Evolutionary conservation across 164 flowering plant genomes (phyloP).

Genomic region (Hamamelis virginiana): DNA sequence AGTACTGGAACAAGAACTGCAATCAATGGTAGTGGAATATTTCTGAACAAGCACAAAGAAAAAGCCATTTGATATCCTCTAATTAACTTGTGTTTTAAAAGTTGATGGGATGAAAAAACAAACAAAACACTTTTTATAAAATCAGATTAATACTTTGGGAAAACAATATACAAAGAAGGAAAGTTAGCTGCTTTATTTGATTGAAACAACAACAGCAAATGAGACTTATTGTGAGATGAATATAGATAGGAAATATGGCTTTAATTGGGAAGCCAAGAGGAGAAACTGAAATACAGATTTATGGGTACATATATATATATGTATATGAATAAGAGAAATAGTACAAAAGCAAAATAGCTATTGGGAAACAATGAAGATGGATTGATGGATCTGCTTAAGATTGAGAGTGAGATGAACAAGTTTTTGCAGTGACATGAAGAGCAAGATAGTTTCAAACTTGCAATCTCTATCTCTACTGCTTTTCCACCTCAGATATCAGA

Average conservation of each 20-base stretch:
- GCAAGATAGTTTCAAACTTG: neutral
- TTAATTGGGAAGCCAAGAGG: neutral
- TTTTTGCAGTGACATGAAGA: neutral
- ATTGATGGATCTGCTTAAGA: too few species aligned
- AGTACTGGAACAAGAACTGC: slow-evolving; percentile 28
- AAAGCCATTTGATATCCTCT: slow-evolving; percentile 27
- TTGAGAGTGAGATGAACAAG: too few species aligned
- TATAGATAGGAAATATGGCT: neutral
- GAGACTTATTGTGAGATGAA: neutral
- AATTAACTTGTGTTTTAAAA: neutral
- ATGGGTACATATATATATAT: neutral
- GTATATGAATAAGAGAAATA: slow-evolving; percentile 1
- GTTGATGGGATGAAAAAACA: neutral
- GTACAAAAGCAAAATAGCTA: neutral
- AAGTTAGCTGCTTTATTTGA: too few species aligned
- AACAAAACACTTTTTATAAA: too few species aligned
- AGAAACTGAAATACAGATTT: neutral
- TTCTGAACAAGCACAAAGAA: slow-evolving; percentile 17
- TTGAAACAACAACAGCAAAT: slow-evolving; percentile 1
- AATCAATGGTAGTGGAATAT: slow-evolving; percentile 22
- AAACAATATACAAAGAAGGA: too few species aligned
- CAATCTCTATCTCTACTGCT: neutral
- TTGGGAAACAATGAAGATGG: neutral
- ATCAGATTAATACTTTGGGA: too few species aligned
- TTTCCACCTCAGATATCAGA: neutral